phyloP scores from a whole-genome alignment of 2,329 filamentous ascomycete species.

The Colletotrichum shisoi region DNA sequence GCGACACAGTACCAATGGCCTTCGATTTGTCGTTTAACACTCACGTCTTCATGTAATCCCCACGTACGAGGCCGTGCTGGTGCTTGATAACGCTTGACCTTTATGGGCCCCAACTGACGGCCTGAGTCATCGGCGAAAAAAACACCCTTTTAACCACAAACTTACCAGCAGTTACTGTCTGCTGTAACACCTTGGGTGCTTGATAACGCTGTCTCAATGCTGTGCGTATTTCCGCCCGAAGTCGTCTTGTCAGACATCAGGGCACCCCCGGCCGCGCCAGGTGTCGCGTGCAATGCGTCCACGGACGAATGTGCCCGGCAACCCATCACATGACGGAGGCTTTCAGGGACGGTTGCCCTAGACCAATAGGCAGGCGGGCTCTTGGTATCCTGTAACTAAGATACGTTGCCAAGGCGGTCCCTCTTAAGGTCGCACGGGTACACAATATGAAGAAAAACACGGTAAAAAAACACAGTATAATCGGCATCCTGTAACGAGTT shows the following conservation, averaged over 20 bases:
- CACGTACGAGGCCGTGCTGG: no score
- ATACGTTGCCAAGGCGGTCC: no score
- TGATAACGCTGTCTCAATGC: neutral
- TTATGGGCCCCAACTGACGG: no score
- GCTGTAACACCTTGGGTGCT: conserved; percentile 20
- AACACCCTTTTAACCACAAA: no score
- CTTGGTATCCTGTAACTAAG: neutral
- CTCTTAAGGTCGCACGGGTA: no score
- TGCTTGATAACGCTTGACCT: conserved; percentile 7
- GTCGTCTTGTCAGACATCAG: conserved; percentile 9
- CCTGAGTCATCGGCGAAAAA: no score
- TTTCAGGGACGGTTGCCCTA: neutral
- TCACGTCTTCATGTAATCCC: neutral
- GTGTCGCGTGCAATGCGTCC: conserved; percentile 16
- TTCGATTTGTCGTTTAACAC: neutral
- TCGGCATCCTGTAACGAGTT: neutral
- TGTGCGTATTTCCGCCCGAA: conserved; percentile 11
- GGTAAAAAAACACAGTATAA: no score
- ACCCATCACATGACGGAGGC: conserved; percentile 16
- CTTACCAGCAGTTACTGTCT: no score
- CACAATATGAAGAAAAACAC: no score
- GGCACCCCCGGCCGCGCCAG: conserved; percentile 10
- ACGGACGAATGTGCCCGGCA: neutral
- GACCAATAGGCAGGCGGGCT: neutral
- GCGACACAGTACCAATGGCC: neutral